A percentile compares a stretch with the other conserved stretches of the same genome.
phyloP scores from a whole-genome alignment of 176 grass and related monocot genomes.

The Bonia amplexicaulis region DNA sequence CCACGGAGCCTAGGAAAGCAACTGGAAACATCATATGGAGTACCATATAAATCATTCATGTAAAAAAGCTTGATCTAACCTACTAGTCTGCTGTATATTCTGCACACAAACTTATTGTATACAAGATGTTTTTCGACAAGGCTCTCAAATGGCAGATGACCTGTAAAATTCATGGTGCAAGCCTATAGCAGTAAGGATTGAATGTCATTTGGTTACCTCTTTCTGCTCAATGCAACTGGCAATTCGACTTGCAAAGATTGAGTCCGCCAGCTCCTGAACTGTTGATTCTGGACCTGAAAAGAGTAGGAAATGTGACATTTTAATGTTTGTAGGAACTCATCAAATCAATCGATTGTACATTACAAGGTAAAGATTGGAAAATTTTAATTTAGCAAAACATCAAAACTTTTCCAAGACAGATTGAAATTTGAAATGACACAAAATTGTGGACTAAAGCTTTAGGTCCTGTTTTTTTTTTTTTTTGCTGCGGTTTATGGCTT shows the following conservation, averaged over 20 bases:
- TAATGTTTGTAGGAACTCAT: slow-evolving; percentile 12
- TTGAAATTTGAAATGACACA: not conserved
- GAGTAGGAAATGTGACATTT: slow-evolving; percentile 2
- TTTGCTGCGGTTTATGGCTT: too few relatives aligned
- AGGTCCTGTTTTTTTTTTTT: not conserved
- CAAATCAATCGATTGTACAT: not conserved
- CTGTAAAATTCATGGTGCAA: not conserved
- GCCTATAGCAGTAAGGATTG: not conserved
- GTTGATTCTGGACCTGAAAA: slow-evolving; percentile 60
- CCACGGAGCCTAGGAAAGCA: not conserved
- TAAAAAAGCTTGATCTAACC: not conserved
- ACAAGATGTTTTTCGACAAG: not conserved
- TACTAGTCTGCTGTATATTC: not conserved
- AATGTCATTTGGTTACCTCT: slow-evolving; percentile 32
- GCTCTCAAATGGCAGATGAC: not conserved
- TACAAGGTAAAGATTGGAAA: not conserved
- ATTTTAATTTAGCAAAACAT: not conserved
- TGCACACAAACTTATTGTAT: not conserved
- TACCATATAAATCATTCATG: not conserved
- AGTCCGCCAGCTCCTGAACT: slow-evolving; percentile 56
- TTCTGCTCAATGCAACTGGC: slow-evolving; percentile 41
- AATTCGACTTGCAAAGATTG: slow-evolving; percentile 67
- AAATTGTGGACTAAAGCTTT: not conserved
- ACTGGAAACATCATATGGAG: not conserved
- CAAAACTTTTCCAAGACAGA: not conserved